Base-by-base conservation (phyloP, 176 grass and related monocot genomes). In the Triticum monococcum region DNA sequence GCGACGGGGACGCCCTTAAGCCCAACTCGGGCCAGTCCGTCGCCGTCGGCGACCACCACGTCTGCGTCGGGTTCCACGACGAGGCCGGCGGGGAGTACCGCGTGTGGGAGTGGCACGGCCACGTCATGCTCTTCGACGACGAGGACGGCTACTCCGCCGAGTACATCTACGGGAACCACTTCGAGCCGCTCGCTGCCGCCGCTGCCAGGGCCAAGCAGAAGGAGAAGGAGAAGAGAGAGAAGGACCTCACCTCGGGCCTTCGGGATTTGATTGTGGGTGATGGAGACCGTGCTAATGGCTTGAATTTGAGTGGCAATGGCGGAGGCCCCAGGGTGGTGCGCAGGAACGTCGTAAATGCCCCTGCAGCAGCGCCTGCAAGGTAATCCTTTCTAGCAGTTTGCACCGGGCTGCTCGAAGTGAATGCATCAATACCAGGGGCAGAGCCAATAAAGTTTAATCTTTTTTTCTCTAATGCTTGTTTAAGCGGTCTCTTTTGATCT, bases 81-180 rank as follows among this genome's bases (percentile, higher is more conserved):
- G 97, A 99, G 20, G 10, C 86, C 31, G 89, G 89, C 11, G 88
- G 94, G 13, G 92, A 95, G 78, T 99, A 99, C 83, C 90, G 97
- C 22, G 89, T 99, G 9, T 99, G 97, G 97, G 94, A 99, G 89
- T 99, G 97, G 97, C 97, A 99, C 45, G 97, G 97, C 52, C 94
- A 99, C 72, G 86, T 99, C 73, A 99, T 97, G 97, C 78, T 99
- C 50, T 99, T 97, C 52, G 97, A 97, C 80, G 92, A 99, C 79
- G 92, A 93, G 56, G 89, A 97, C 26, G 94, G 97, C 12, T 99
- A 99, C 92, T 90, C 90, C 17, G 92, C 94, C 2, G 94, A 99
- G 86, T 99, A 99, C 28, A 90, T 99, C 31, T 97, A 97, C 30
- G 97, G 97, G 33, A 94, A 97, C 87, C 89, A 99, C 94, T 93